A percentile compares a stretch with the other conserved stretches of the same genome.
phyloP scores from a whole-genome alignment of 2,329 filamentous ascomycete genomes.

The Eutypella sp. region DNA sequence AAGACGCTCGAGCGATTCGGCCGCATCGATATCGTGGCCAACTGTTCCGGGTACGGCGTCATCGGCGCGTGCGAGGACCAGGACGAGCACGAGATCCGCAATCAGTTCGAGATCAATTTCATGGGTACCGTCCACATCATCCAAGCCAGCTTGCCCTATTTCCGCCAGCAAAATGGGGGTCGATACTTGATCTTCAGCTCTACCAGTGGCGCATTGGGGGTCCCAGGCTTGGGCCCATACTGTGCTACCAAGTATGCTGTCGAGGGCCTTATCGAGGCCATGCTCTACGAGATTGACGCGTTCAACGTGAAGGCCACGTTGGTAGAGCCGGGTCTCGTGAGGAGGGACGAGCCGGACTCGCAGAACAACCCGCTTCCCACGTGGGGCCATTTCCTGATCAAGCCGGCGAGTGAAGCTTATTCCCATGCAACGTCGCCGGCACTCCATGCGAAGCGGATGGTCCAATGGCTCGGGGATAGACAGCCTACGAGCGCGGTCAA shows the following conservation, averaged over 20 bases:
- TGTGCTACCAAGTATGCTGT: slow-evolving; percentile 97
- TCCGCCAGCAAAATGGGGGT: slow-evolving; percentile 69
- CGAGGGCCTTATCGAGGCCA: slow-evolving; percentile 90
- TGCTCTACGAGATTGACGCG: slow-evolving; percentile 88
- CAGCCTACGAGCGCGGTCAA: slow-evolving; percentile 92
- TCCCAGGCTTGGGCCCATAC: slow-evolving; percentile 88
- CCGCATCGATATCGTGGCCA: slow-evolving; percentile 81
- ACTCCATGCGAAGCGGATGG: slow-evolving; percentile 81
- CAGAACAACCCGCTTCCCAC: slow-evolving; percentile 58
- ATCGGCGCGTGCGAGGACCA: slow-evolving; percentile 96
- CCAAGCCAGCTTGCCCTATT: slow-evolving; percentile 81
- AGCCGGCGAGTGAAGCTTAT: slow-evolving; percentile 79
- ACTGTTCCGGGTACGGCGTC: slow-evolving; percentile 92
- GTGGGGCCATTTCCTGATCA: slow-evolving; percentile 91
- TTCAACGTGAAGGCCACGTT: slow-evolving; percentile 94
- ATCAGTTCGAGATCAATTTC: slow-evolving; percentile 97
- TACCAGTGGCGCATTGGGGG: slow-evolving; percentile 85
- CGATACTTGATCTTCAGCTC: slow-evolving; percentile 94
- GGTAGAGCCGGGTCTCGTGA: slow-evolving; percentile 84
- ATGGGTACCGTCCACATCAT: slow-evolving; percentile 94
- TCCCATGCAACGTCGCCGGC: slow-evolving; percentile 72
- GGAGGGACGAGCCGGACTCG: slow-evolving; percentile 72
- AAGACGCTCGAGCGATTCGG: slow-evolving; percentile 70
- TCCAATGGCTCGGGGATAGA: slow-evolving; percentile 89
- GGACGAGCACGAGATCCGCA: slow-evolving; percentile 87